Percentiles rank a stretch among this genome's conserved stretches.
phyloP scores from a whole-genome alignment of 805 yeast species.

The Kazachstania bromeliacearum region DNA sequence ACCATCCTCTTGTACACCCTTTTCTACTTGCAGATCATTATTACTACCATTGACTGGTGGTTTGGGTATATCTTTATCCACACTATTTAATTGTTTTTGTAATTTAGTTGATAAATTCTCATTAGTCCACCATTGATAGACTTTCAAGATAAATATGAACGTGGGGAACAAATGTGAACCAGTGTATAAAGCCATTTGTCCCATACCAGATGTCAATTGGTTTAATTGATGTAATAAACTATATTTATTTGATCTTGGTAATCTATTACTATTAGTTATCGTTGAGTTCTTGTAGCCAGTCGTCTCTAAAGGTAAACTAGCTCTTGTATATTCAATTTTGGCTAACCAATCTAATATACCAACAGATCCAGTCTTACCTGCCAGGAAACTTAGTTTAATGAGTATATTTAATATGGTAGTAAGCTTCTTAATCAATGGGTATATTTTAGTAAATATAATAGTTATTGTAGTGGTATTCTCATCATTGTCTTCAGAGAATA shows the following conservation, averaged over 20 bases:
- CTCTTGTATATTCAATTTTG: slow-evolving; percentile 49
- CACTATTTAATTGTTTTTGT: slow-evolving; percentile 37
- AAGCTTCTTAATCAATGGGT: slow-evolving; percentile 47
- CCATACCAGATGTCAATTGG: slow-evolving; percentile 11
- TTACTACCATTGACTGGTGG: slow-evolving; percentile 5
- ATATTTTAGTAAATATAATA: slow-evolving; percentile 41
- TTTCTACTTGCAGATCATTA: neutral
- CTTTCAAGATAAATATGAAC: slow-evolving; percentile 71
- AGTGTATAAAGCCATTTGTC: slow-evolving; percentile 5
- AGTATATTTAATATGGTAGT: slow-evolving; percentile 43
- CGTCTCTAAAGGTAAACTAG: slow-evolving; percentile 14
- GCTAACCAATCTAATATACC: slow-evolving; percentile 51
- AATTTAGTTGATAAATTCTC: slow-evolving; percentile 59
- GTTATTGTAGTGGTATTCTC: neutral
- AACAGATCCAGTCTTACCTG: slow-evolving; percentile 58
- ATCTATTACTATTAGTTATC: slow-evolving; percentile 5
- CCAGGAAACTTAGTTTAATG: slow-evolving; percentile 54
- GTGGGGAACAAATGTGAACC: slow-evolving; percentile 54
- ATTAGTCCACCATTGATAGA: slow-evolving; percentile 88
- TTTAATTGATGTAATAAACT: slow-evolving; percentile 13
- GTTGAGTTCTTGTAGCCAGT: neutral
- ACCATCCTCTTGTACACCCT: slow-evolving; percentile 6
- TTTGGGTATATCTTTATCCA: slow-evolving; percentile 36
- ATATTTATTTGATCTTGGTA: slow-evolving; percentile 31
- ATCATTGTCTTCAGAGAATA: neutral